Conservation (phyloP, 371 early-diverging fungal genomes). For the Conidiobolus incongruus region DNA sequence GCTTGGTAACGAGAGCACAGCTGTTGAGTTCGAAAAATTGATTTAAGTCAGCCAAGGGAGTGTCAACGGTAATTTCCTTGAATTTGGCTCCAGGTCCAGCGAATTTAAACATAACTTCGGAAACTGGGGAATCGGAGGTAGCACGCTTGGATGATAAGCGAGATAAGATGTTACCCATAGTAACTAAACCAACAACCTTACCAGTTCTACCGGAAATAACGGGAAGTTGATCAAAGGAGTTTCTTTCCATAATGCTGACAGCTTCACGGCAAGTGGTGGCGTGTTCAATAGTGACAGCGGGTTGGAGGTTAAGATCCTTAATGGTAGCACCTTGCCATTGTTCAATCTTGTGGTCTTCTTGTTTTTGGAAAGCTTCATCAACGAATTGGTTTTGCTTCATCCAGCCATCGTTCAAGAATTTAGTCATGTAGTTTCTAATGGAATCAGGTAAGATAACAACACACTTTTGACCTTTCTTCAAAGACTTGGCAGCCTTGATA, state of each 20-base stretch:
- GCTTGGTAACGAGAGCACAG: slow-evolving; percentile 71
- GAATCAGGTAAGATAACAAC: slow-evolving; percentile 90
- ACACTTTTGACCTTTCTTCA: slow-evolving; percentile 67
- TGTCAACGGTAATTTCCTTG: slow-evolving; percentile 56
- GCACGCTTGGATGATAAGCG: slow-evolving; percentile 51
- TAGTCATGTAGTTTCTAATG: slow-evolving; percentile 94
- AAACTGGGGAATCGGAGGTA: slow-evolving; percentile 33
- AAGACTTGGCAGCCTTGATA: slow-evolving; percentile 49
- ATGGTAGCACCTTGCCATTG: slow-evolving; percentile 64
- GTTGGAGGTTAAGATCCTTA: slow-evolving; percentile 43
- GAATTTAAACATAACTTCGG: slow-evolving; percentile 66
- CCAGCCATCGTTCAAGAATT: slow-evolving; percentile 86
- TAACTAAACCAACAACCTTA: slow-evolving; percentile 55
- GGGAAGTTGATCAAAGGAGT: slow-evolving; percentile 86
- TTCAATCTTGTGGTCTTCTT: slow-evolving; percentile 34
- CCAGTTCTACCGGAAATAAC: slow-evolving; percentile 38
- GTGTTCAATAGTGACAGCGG: slow-evolving; percentile 47
- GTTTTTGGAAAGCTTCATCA: slow-evolving; percentile 26
- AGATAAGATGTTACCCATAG: slow-evolving; percentile 66
- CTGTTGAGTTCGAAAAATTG: slow-evolving; percentile 77
- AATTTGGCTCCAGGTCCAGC: slow-evolving; percentile 15
- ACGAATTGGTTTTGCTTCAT: slow-evolving; percentile 57
- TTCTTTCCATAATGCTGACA: slow-evolving; percentile 60
- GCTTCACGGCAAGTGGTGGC: slow-evolving; percentile 49
- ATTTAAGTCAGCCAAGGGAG: slow-evolving; percentile 54